Evolutionary conservation across 441 rosid genomes (phyloP), one percentile per base, ranked within the genome.

Genomic region (Sinapis alba): DNA sequence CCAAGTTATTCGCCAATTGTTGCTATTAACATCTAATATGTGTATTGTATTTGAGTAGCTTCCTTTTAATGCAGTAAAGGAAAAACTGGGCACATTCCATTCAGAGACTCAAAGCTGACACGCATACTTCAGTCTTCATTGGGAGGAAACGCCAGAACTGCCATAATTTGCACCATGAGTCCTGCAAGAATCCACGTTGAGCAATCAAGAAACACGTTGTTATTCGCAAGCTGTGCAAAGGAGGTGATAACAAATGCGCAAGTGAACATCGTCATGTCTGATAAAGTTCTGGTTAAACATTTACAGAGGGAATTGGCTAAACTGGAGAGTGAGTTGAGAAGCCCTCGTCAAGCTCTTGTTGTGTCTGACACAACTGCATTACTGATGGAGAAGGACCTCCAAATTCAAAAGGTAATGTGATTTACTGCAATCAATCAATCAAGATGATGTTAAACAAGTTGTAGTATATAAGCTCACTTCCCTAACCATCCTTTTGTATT

Each of bases 181-280:
- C 93, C 95, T 64, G 93, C 95, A 50, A 77, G 89, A 81, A 68
- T 74, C 73, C 92, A 92, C 72, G 88, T 85, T 62, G 95, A 92
- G 78, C 97, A 92, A 82, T 87, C 97, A 69, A 83, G 95, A 78
- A 92, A 92, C 75, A 90, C 93, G 26, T 87, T 92, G 75, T 78
- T 89, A 79, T 92, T 92, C 63, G 95, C 97, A 47, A 87, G 92
- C 77, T 87, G 93, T 83, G 97, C 97, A 23, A 90, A 92, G 78
- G 97, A 88, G 78, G 93, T 92, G 81, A 64, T 86, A 30, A 92
- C 92, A 54, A 89, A 87, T 82, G 95, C 95, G 59, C 88, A 88
- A 78, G 90, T 92, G 67, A 88, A 90, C 58, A 84, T 88, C 15
- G 86, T 92, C 54, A 79, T 90, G 91, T 86, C 96, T 20, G 95